Base-by-base conservation (phyloP, 225 moss, liverwort and hornwort genomes). In the Climacium dendroides region DNA sequence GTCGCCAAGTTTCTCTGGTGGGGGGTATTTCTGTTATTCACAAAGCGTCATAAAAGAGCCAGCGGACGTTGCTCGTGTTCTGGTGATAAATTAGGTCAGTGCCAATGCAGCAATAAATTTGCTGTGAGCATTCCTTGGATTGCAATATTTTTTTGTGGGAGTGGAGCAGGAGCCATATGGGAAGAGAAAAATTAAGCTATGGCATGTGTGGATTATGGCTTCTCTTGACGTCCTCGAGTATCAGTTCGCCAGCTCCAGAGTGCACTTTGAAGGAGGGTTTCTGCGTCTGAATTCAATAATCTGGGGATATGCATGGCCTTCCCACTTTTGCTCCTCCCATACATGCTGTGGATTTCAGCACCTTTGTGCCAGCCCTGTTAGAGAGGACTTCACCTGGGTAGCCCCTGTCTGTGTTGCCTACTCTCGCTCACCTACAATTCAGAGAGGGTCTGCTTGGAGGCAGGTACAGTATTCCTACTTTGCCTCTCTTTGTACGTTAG, bases 131-230 rank as follows among this genome's bases (percentile, higher is more conserved):
- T 85, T 88, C 85, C 79, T 87, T 85, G 84, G 85, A 91, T 90
- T 88, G 87, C 83, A 87, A 82, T 74, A 79, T 87, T 90, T 92
- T 90, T 92, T 89, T 87, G 85, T 91, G 91, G 87, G 84, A 88
- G 84, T 88, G 88, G 87, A 87, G 81, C 85, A 71, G 83, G 78
- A 87, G 82, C 65, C 22, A 41, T 58, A 53, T 83, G 75, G 87
- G 80, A 87, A 79, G 84, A 55, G 48, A 64, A 85, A 74, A 43
- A 43, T 81, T 63, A 65, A 50, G 79, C 82, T 72, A 69, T 57
- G 65, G 73, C 63, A 70, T 58, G 64, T 70, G 64, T 80, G 86
- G 39, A 83, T 87, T 84, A 64, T 81, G 87, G 66, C 74, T 59
- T 88, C 43, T 76, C 83, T 80, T 85, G 34, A 70, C 57, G 41